Conservation (phyloP, 495 filamentous ascomycete genomes). For the Penicillium steckii region DNA sequence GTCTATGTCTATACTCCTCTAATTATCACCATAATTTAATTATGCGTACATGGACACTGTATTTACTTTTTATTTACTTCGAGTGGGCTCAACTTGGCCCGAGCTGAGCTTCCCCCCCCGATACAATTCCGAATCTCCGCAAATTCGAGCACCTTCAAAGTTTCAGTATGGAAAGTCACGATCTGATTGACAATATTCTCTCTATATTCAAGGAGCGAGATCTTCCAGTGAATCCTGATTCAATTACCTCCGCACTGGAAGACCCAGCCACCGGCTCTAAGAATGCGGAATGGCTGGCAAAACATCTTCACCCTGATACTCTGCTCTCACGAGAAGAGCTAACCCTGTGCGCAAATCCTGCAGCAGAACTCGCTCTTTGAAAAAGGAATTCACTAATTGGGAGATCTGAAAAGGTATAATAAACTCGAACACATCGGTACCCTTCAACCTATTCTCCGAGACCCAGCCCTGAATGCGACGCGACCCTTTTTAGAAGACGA, state of each 20-base stretch:
- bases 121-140: slow-evolving; percentile 2
- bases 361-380: background rate
- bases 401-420: slow-evolving; percentile 26
- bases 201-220: slow-evolving; percentile 29
- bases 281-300: slow-evolving; percentile 35
- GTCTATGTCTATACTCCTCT: too few relatives aligned
- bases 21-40: too few relatives aligned
- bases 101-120: slow-evolving; percentile 6
- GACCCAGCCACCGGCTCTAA: slow-evolving; percentile 11
- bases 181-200: slow-evolving; percentile 6
- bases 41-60: too few relatives aligned
- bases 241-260: slow-evolving; percentile 29
- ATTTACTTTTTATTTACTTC: too few relatives aligned
- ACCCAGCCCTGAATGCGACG: slow-evolving; percentile 26
- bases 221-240: slow-evolving; percentile 25
- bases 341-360: slow-evolving; percentile 22
- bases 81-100: background rate
- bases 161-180: slow-evolving; percentile 12
- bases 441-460: slow-evolving; percentile 27
- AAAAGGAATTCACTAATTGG: too few relatives aligned
- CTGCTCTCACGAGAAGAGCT: slow-evolving; percentile 44
- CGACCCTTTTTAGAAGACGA: slow-evolving; percentile 42
- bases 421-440: slow-evolving; percentile 32
- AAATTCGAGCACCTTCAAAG: background rate
- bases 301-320: slow-evolving; percentile 31